Percentiles rank a stretch among this genome's conserved stretches.
Evolutionary conservation across 169 alveolate genomes (phyloP).

Genomic region (Perkinsus olseni): DNA sequence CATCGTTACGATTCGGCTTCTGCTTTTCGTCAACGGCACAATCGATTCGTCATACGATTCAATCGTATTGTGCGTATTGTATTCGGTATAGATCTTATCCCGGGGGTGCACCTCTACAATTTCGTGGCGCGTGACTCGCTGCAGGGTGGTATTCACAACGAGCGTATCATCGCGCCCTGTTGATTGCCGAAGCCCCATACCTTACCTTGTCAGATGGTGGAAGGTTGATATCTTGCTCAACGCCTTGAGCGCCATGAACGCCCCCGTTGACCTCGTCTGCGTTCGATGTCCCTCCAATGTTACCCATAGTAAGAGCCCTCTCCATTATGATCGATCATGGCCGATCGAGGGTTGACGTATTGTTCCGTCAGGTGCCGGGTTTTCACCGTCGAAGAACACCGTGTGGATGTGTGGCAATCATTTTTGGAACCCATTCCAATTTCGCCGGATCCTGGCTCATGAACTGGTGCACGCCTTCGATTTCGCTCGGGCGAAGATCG

Average conservation of each 20-base stretch:
- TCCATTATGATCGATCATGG: constrained; percentile 12
- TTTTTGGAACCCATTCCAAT: constrained; percentile 34
- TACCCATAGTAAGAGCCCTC: constrained; percentile 14
- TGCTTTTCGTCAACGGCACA: too few relatives aligned
- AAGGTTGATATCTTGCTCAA: constrained; percentile 39
- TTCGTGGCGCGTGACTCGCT: too few relatives aligned
- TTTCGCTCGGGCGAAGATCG: constrained; percentile 51
- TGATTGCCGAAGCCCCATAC: too few relatives aligned
- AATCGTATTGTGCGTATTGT: too few relatives aligned
- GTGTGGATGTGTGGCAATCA: constrained; percentile 52
- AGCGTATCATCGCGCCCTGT: too few relatives aligned
- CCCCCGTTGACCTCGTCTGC: constrained; percentile 41
- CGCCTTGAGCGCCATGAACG: constrained; percentile 46
- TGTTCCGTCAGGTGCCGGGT: constrained; percentile 27
- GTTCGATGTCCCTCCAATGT: constrained; percentile 40
- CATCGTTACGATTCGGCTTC: too few relatives aligned
- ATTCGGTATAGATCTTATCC: too few relatives aligned
- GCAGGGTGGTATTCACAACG: too few relatives aligned
- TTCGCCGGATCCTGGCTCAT: constrained; percentile 43
- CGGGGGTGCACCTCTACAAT: too few relatives aligned
- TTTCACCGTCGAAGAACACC: constrained; percentile 42
- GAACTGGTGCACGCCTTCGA: constrained; percentile 56
- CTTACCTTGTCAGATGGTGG: constrained; percentile 13
- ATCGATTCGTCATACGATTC: too few relatives aligned
- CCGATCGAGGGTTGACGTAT: constrained; percentile 11